phyloP scores from a whole-genome alignment of 2,329 filamentous ascomycete genomes.

The Ophiostoma tasmaniense region DNA sequence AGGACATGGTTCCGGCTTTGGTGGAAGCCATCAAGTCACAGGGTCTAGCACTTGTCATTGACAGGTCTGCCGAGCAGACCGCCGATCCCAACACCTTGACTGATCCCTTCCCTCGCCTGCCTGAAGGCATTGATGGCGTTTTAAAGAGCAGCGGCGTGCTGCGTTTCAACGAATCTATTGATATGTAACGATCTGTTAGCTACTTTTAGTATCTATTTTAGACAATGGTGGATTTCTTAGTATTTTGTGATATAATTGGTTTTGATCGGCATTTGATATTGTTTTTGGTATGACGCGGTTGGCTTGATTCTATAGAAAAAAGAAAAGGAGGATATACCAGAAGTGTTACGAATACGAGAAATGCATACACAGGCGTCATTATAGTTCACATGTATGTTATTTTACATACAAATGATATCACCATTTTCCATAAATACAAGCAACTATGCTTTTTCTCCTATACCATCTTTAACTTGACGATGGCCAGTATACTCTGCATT shows the following conservation, averaged over 20 bases:
- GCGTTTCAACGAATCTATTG: conserved; percentile 87
- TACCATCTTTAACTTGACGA: background rate
- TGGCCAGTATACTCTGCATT: background rate
- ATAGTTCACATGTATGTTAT: no score
- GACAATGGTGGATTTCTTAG: background rate
- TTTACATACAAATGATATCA: no score
- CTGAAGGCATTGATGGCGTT: conserved; percentile 79
- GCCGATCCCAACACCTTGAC: conserved; percentile 32
- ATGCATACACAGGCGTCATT: no score
- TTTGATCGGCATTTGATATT: background rate
- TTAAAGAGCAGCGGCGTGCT: conserved; percentile 80
- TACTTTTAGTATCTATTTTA: background rate
- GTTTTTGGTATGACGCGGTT: background rate
- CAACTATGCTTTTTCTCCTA: background rate
- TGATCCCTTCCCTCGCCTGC: conserved; percentile 52
- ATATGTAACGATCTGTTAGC: conserved; percentile 38
- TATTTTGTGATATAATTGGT: background rate
- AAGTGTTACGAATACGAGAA: background rate
- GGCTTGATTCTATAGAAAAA: background rate
- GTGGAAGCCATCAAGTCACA: conserved; percentile 92
- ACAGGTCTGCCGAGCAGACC: conserved; percentile 58
- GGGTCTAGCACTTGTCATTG: conserved; percentile 82
- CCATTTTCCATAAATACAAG: no score
- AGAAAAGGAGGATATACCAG: background rate
- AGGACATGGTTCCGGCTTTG: conserved; percentile 90